These are phyloP conservation scores for Trichosanthes cucumerina DNA, from an alignment of 306 rosid species.

Conservation along the genomic window DNA sequence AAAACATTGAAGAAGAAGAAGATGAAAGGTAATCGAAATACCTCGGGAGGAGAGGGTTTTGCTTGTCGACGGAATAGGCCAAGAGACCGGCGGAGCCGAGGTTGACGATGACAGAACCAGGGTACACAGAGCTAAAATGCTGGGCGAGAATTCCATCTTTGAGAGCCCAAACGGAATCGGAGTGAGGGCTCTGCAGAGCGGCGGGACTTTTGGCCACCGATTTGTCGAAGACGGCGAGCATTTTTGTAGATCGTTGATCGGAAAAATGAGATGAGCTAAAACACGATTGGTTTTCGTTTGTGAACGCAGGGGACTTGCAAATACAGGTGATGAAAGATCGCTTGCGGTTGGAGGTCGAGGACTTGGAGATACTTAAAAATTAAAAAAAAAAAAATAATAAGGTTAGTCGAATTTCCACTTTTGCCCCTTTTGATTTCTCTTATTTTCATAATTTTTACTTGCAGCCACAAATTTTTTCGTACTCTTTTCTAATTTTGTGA, in stretches of 20 bases:
- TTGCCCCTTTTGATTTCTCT: neutral
- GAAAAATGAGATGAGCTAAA: neutral
- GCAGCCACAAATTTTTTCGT: neutral
- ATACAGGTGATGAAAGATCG: neutral
- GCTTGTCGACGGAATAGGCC: conserved; percentile 49
- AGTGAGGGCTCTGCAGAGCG: conserved; percentile 51
- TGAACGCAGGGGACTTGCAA: neutral
- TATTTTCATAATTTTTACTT: neutral
- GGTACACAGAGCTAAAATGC: conserved; percentile 51
- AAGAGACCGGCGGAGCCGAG: conserved; percentile 53
- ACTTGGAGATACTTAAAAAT: neutral
- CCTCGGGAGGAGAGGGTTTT: conserved; percentile 91
- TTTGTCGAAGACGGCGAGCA: conserved; percentile 84
- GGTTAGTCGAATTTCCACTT: neutral
- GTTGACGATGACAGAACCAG: conserved; percentile 61
- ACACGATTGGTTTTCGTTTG: neutral
- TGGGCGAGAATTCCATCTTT: conserved; percentile 57
- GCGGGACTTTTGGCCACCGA: conserved; percentile 83
- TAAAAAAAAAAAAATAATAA: neutral
- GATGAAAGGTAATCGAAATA: conserved; percentile 3
- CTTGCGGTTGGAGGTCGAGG: neutral
- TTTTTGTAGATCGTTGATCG: conserved; percentile 31
- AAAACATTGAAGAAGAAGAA: neutral
- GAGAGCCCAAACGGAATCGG: conserved; percentile 51
- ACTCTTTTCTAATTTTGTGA: neutral